Conservation (phyloP, 2,329 filamentous ascomycete genomes). For the Juglanconis juglandina region DNA sequence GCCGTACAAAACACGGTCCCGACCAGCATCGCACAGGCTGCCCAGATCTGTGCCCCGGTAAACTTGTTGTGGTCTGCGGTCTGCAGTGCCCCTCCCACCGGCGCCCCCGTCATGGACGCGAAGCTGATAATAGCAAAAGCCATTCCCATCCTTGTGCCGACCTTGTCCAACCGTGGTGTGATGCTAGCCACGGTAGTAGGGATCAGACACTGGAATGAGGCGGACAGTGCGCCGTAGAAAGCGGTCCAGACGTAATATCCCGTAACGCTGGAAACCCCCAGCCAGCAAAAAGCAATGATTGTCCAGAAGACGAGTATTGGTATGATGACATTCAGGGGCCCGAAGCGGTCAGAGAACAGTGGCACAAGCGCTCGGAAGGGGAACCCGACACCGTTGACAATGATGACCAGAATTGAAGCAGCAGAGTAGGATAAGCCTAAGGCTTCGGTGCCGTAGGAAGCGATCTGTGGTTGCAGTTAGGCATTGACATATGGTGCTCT, state of each 20-base stretch:
- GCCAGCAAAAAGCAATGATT: conserved; percentile 31
- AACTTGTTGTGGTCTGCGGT: conserved; percentile 23
- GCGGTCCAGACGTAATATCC: conserved; percentile 31
- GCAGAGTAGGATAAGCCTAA: conserved; percentile 33
- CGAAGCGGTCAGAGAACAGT: conserved; percentile 31
- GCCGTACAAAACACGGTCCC: conserved; percentile 19
- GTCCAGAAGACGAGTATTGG: conserved; percentile 27
- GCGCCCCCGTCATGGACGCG: conserved; percentile 31
- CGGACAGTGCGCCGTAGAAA: conserved; percentile 30
- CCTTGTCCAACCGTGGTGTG: conserved; percentile 29
- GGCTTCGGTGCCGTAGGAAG: conserved; percentile 30
- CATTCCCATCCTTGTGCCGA: conserved; percentile 33
- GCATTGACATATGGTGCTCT: too few relatives aligned
- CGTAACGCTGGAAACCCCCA: conserved; percentile 26
- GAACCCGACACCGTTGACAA: conserved; percentile 34
- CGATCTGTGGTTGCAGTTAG: conserved; percentile 13
- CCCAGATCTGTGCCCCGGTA: conserved; percentile 28
- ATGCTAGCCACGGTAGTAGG: conserved; percentile 31
- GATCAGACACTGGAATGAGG: conserved; percentile 32
- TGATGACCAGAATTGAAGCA: conserved; percentile 32
- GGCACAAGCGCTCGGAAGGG: conserved; percentile 31
- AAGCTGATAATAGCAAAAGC: conserved; percentile 29
- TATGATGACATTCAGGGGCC: conserved; percentile 31
- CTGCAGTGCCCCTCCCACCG: conserved; percentile 32
- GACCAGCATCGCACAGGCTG: conserved; percentile 24